phyloP scores from a whole-genome alignment of 768 basidiomycete species.

The Chalciporus sphaerocephalus region DNA sequence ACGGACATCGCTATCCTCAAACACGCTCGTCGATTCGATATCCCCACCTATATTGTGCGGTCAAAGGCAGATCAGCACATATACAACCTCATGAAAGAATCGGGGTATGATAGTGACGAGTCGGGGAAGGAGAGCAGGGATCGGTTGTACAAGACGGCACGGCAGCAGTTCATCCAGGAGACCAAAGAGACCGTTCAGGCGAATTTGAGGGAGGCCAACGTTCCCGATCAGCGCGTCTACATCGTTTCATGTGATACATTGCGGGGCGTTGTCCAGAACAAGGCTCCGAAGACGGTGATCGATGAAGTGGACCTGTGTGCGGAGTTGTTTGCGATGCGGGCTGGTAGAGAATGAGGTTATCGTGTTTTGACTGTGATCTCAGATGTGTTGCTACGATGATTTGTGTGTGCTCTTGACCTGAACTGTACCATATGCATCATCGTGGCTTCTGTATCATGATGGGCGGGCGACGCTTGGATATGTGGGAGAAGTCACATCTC shows the following conservation, averaged over 20 bases:
- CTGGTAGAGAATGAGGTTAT: background rate
- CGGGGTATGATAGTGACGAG: background rate
- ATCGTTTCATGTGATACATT: slow-evolving; percentile 17
- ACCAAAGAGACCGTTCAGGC: slow-evolving; percentile 13
- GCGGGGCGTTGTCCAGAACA: slow-evolving; percentile 6
- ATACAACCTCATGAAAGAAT: background rate
- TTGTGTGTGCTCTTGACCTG: background rate
- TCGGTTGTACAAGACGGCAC: slow-evolving; percentile 11
- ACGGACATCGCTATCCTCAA: background rate
- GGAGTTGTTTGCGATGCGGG: background rate
- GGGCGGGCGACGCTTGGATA: no score
- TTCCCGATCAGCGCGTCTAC: slow-evolving; percentile 21
- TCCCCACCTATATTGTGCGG: background rate
- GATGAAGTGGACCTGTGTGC: slow-evolving; percentile 12
- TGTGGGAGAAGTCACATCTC: no score
- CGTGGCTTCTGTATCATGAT: no score
- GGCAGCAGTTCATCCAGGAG: slow-evolving; percentile 18
- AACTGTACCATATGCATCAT: background rate
- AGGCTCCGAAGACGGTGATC: slow-evolving; percentile 5
- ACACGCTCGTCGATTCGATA: background rate
- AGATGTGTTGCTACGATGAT: background rate
- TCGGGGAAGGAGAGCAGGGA: background rate
- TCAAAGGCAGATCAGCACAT: background rate
- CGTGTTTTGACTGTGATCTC: background rate
- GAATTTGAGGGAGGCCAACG: slow-evolving; percentile 13